A percentile compares a stretch with the other conserved stretches of the same genome.
phyloP scores from a whole-genome alignment of 2,329 filamentous ascomycete species.

The Colletotrichum caudatum region DNA sequence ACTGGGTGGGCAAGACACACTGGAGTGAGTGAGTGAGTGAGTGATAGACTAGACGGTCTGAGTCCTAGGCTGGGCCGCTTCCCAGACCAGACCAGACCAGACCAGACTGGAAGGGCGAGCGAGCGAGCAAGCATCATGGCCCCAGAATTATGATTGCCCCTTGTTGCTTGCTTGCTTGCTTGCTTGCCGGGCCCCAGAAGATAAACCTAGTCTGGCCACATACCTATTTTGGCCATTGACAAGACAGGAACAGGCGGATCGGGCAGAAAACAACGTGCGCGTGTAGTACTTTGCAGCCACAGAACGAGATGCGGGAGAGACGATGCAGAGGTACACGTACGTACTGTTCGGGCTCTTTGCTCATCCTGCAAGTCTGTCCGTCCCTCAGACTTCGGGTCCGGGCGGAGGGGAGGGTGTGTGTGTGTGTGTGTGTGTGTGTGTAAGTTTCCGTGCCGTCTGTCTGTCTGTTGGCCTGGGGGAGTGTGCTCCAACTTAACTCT shows the following conservation, averaged over 20 bases:
- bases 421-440: conserved; percentile 30
- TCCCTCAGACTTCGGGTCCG: conserved; percentile 15
- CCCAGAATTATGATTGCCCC: conserved; percentile 19
- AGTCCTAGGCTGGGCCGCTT: neutral
- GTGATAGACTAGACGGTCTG: neutral
- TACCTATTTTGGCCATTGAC: conserved; percentile 1
- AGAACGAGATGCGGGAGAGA: neutral
- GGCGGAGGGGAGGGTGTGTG: conserved; percentile 20
- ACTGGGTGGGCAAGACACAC: conserved; percentile 5
- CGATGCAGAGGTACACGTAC: too few species aligned
- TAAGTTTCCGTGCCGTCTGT: conserved; percentile 24
- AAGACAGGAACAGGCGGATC: conserved; percentile 9
- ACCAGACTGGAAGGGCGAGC: conserved; percentile 16
- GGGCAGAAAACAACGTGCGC: conserved; percentile 17
- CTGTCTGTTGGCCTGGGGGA: conserved; percentile 12
- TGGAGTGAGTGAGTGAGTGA: neutral
- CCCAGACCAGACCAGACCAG: conserved; percentile 22
- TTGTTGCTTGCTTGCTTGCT: conserved; percentile 18
- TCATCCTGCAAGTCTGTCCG: neutral
- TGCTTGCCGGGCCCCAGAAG: conserved; percentile 10
- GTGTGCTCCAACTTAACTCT: conserved; percentile 8
- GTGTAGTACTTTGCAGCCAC: neutral
- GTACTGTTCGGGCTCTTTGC: conserved; percentile 16
- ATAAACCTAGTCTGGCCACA: neutral
- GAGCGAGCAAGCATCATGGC: conserved; percentile 29